Evolutionary conservation across 1,284 basidiomycete genomes (phyloP).

Genomic region (Quambalaria eucalypti): DNA sequence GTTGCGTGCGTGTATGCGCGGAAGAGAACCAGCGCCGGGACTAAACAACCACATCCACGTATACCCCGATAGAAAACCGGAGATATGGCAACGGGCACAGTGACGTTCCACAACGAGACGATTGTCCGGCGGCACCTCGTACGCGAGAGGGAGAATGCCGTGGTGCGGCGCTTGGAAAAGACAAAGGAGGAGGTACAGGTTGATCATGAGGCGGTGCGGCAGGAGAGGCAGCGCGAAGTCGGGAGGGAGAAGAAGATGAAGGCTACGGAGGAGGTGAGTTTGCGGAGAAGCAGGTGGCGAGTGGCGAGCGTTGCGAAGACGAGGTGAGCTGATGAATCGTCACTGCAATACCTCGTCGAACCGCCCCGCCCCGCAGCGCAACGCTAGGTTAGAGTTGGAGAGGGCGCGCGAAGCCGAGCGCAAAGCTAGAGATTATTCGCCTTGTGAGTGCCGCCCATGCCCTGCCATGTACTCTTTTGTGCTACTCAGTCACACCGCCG

Average conservation of each 20-base stretch:
- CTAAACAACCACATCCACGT: too few species aligned
- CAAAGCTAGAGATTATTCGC: background rate
- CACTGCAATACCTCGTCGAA: conserved; percentile 17
- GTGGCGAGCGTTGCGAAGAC: too few species aligned
- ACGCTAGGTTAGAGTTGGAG: background rate
- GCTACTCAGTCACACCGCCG: too few species aligned
- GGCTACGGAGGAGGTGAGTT: conserved; percentile 21
- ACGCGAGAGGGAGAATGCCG: conserved; percentile 69
- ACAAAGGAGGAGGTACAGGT: conserved; percentile 64
- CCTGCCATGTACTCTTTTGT: too few species aligned
- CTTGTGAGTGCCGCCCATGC: background rate
- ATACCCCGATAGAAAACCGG: conserved; percentile 30
- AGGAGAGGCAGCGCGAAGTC: conserved; percentile 55
- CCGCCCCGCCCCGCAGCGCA: background rate
- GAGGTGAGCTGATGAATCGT: conserved; percentile 13
- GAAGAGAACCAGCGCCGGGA: too few species aligned
- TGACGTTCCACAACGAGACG: conserved; percentile 85
- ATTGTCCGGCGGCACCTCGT: conserved; percentile 67
- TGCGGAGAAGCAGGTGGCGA: background rate
- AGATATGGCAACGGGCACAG: conserved; percentile 69
- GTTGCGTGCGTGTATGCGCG: conserved; percentile 4
- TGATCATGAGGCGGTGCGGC: conserved; percentile 78
- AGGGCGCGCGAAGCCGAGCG: background rate
- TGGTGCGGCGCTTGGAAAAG: conserved; percentile 91
- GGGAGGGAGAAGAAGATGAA: conserved; percentile 11